A percentile compares a stretch with the other conserved stretches of the same genome.
Conservation (phyloP, 2,329 filamentous ascomycete species). For the Claviceps arundinis region DNA sequence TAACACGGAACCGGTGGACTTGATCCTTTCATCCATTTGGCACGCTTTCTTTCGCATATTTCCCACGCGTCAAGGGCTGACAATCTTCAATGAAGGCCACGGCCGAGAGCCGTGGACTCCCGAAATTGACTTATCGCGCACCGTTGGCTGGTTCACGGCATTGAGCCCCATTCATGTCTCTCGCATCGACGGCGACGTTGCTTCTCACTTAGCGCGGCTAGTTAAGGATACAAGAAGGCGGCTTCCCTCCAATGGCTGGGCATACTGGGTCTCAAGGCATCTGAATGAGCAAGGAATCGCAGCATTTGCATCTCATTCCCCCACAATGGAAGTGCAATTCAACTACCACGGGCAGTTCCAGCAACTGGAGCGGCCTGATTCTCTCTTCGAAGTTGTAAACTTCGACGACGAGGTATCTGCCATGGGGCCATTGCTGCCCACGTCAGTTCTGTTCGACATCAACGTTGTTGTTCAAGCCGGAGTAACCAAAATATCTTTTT, state of each 20-base stretch:
- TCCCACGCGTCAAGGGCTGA: constrained; percentile 14
- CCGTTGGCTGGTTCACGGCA: constrained; percentile 26
- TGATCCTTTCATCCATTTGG: constrained; percentile 17
- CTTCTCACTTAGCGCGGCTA: neutral
- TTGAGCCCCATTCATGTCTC: constrained; percentile 15
- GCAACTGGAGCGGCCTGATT: constrained; percentile 7
- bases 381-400: constrained; percentile 7
- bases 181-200: neutral
- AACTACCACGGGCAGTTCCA: constrained; percentile 9
- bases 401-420: constrained; percentile 2
- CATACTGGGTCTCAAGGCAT: constrained; percentile 1
- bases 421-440: neutral
- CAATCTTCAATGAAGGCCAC: constrained; percentile 12
- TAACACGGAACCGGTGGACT: constrained; percentile 19
- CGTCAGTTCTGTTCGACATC: constrained; percentile 3
- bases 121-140: constrained; percentile 17
- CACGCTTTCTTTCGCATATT: constrained; percentile 18
- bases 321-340: constrained; percentile 5
- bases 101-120: constrained; percentile 19
- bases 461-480: neutral
- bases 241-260: constrained; percentile 2
- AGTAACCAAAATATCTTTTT: neutral
- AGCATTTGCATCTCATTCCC: constrained; percentile 1
- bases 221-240: constrained; percentile 1
- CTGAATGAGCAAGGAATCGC: neutral